These are phyloP conservation scores for Xylariales sp. DNA, from an alignment of 2,329 filamentous ascomycete genomes.

Conservation along the genomic window DNA sequence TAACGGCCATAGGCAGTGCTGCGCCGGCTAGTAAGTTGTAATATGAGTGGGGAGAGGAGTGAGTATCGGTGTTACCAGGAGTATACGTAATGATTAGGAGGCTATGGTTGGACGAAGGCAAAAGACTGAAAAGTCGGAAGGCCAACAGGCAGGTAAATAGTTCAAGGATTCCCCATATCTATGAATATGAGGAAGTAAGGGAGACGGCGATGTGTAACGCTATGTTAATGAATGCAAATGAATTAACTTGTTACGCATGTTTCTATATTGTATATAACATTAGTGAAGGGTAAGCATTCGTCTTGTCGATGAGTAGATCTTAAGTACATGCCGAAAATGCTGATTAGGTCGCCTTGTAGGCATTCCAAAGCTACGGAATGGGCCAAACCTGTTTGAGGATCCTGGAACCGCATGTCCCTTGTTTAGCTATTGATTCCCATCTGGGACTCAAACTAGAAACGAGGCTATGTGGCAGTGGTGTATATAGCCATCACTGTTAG, in stretches of 20 bases:
- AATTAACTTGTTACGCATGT: neutral
- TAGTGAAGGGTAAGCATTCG: neutral
- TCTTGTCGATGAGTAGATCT: too few species aligned
- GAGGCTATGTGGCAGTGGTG: too few species aligned
- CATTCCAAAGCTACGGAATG: too few species aligned
- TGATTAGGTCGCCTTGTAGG: too few species aligned
- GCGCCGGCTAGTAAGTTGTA: conserved; percentile 51
- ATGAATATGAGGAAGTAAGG: neutral
- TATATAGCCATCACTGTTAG: too few species aligned
- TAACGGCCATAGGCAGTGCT: conserved; percentile 48
- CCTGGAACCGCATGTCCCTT: too few species aligned
- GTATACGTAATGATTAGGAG: neutral
- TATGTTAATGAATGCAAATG: conserved; percentile 1
- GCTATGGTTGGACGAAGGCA: neutral
- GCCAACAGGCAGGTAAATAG: neutral
- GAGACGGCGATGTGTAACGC: neutral
- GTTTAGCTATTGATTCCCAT: too few species aligned
- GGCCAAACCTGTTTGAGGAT: too few species aligned
- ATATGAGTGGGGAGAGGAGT: neutral
- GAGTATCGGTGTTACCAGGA: neutral
- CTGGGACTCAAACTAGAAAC: too few species aligned
- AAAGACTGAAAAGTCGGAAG: neutral
- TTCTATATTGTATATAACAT: neutral
- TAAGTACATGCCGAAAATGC: too few species aligned
- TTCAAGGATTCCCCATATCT: neutral